These are phyloP conservation scores for Raddia distichophylla DNA, from an alignment of 176 grass and related monocot genomes.

Conservation along the genomic window DNA sequence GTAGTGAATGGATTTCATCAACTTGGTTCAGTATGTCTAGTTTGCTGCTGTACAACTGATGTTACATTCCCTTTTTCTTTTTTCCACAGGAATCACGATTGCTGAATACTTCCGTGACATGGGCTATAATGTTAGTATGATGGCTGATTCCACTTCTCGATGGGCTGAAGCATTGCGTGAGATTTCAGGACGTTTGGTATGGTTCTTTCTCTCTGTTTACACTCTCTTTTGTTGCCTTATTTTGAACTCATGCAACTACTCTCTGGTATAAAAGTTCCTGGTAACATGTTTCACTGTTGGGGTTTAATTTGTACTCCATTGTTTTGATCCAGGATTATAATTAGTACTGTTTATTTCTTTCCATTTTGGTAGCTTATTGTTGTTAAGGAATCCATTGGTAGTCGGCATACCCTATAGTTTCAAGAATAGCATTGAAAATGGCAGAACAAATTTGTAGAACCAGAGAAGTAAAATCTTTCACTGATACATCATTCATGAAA, in stretches of 20 bases:
- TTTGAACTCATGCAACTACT: constrained; percentile 7
- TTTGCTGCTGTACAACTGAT: background rate
- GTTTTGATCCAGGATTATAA: background rate
- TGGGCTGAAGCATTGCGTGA: constrained; percentile 84
- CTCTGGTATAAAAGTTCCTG: constrained; percentile 4
- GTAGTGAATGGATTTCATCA: background rate
- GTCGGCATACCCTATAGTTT: background rate
- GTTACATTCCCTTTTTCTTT: background rate
- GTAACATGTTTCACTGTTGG: background rate
- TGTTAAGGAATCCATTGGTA: constrained; percentile 8
- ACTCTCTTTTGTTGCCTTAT: background rate
- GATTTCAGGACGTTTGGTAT: constrained; percentile 67
- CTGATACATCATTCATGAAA: constrained; percentile 11
- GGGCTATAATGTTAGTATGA: constrained; percentile 97
- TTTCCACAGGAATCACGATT: constrained; percentile 68
- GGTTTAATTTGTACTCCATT: constrained; percentile 24
- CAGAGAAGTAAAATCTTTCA: constrained; percentile 16
- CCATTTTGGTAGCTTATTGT: background rate
- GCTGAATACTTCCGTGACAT: constrained; percentile 94
- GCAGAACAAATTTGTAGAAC: background rate
- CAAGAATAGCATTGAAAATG: constrained; percentile 12
- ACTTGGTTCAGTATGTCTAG: background rate
- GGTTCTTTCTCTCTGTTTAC: background rate
- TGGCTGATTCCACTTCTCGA: constrained; percentile 86
- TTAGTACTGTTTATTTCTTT: background rate